Conservation (phyloP, 441 rosid genomes). For the Daphne laureola region DNA sequence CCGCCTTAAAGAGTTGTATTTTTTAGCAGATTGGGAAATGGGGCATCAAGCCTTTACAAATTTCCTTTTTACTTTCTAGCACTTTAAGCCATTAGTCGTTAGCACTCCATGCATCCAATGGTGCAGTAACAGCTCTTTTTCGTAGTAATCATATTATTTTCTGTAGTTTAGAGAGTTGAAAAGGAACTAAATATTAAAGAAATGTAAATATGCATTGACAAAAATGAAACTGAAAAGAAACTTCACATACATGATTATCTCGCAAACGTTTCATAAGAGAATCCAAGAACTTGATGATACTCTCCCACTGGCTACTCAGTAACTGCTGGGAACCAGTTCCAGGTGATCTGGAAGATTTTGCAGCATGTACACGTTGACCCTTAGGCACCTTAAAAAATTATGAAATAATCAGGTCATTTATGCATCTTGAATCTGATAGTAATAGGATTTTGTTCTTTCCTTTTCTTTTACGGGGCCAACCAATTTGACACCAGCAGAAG, state of each 20-base stretch:
- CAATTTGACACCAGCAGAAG: too few species aligned
- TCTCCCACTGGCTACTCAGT: conserved; percentile 81
- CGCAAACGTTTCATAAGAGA: conserved; percentile 71
- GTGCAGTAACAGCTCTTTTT: too few species aligned
- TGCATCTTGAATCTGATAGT: conserved; percentile 8
- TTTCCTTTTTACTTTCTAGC: too few species aligned
- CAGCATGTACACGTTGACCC: conserved; percentile 58
- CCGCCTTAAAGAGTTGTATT: too few species aligned
- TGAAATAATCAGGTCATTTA: not conserved
- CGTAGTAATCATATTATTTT: too few species aligned
- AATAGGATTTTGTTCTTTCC: too few species aligned
- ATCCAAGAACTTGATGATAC: conserved; percentile 88
- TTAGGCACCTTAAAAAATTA: conserved; percentile 68
- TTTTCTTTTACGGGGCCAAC: too few species aligned
- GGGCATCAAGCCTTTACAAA: too few species aligned
- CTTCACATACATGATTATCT: conserved; percentile 70
- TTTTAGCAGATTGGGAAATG: too few species aligned
- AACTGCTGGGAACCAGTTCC: conserved; percentile 55
- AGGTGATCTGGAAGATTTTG: conserved; percentile 78
- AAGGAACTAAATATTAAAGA: not conserved
- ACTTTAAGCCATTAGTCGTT: too few species aligned
- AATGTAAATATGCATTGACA: not conserved
- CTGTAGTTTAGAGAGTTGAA: too few species aligned
- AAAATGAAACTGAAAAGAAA: conserved; percentile 3
- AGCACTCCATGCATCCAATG: too few species aligned